Base-by-base conservation (phyloP, 805 yeast genomes). In the Myxozyma vanderwaltii region DNA sequence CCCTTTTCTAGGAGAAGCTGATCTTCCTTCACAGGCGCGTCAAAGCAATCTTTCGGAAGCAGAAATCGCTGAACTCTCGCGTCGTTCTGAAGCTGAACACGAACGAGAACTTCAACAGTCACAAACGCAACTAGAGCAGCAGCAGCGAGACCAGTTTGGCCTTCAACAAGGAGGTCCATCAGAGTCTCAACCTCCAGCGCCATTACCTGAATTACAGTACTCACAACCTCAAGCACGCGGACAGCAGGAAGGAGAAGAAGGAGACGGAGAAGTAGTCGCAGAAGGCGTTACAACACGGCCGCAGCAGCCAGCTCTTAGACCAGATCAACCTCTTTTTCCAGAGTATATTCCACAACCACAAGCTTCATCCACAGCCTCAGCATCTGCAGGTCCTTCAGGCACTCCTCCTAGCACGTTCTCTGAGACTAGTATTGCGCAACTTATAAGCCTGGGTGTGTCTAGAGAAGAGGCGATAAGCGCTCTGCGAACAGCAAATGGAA, bases 391-490 rank as follows among this genome's bases (percentile, higher is more conserved):
- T 7, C 12, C 33, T 4, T 23, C 23, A n/a, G 19, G 36, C 10
- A 7, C 50, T 15, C 29, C 38, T n/a, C 23, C n/a, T 27, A 45
- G 4, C 3, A 48, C 50, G 36, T 66, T 58, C 38, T 66, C 77
- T 1, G 85, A 81, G 54, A 66, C 68, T 1, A 64, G 66, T 0
- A 72, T 84, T 1, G 67, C 73, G 27, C 82, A 80, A 53, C 75
- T 91, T 54, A 79, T 82, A 49, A 79, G 79, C 15, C 75, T 92
- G 61, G 98, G 98, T 0, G 90, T 91, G 67, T 72, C 86, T 2
- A 78, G 84, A 64, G 70, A 73, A 1, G 85, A 88, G 64, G 94
- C 86, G 0, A 72, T 84, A 1, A 68, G 72, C 2, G 96, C 97
- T 0, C 75, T 92, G 52, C 75, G 77, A 27, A 80, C 77, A 59